Percentiles rank a stretch among this genome's conserved stretches.
Conservation (phyloP, 140 eudicot genomes). For the Ambrosia hybrid region DNA sequence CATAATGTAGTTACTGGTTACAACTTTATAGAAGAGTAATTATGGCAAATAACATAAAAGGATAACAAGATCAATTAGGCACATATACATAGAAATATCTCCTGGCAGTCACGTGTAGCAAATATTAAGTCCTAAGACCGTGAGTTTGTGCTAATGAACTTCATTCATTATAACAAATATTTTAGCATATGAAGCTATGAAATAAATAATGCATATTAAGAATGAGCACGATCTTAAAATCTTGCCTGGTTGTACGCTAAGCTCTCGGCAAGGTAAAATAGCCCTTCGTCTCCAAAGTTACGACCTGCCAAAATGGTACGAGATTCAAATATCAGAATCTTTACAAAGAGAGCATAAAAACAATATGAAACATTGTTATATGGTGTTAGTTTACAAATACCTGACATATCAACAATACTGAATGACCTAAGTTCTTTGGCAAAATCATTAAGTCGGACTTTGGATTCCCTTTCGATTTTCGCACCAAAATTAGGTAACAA, state of each 20-base stretch:
- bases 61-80: neutral
- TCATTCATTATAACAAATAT: neutral
- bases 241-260: slow-evolving; percentile 82
- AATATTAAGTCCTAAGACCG: slow-evolving; percentile 8
- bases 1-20: too few relatives aligned
- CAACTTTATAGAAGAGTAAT: neutral
- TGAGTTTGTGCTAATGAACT: neutral
- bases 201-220: slow-evolving; percentile 4
- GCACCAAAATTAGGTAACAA: slow-evolving; percentile 54
- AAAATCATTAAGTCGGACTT: slow-evolving; percentile 61
- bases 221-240: slow-evolving; percentile 13
- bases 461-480: slow-evolving; percentile 67
- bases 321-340: neutral
- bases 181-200: slow-evolving; percentile 2
- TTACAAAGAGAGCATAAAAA: neutral
- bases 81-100: neutral
- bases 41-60: neutral
- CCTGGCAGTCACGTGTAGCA: neutral
- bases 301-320: slow-evolving; percentile 56
- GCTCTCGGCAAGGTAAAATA: slow-evolving; percentile 82
- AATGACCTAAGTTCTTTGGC: slow-evolving; percentile 81
- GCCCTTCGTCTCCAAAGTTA: slow-evolving; percentile 88
- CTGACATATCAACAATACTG: slow-evolving; percentile 79
- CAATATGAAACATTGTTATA: neutral
- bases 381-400: slow-evolving; percentile 34